phyloP scores from a whole-genome alignment of 805 yeast genomes.

The Candida morakotiae region DNA sequence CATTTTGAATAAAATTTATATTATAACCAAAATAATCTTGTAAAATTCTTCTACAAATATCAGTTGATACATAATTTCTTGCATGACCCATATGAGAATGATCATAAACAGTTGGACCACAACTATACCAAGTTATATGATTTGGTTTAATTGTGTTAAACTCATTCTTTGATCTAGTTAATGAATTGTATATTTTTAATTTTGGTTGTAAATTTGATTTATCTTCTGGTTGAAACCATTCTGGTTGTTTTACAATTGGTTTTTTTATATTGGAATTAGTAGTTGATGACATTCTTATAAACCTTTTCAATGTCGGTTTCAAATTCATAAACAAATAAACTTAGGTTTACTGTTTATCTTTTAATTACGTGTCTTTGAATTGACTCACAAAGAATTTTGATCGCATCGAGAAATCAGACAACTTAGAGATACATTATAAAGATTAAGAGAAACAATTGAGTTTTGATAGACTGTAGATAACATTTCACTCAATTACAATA shows the following conservation, averaged over 20 bases:
- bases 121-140: conserved; percentile 88
- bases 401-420: neutral
- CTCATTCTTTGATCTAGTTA: conserved; percentile 75
- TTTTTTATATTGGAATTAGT: conserved; percentile 15
- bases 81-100: conserved; percentile 99
- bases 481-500: no score
- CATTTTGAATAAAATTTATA: conserved; percentile 87
- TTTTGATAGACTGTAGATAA: no score
- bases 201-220: conserved; percentile 15
- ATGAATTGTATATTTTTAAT: conserved; percentile 72
- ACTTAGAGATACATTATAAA: neutral
- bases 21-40: conserved; percentile 91
- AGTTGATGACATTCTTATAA: conserved; percentile 9
- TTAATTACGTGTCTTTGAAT: neutral
- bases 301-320: neutral
- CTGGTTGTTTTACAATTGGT: conserved; percentile 31
- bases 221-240: conserved; percentile 25
- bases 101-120: conserved; percentile 98
- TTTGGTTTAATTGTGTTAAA: conserved; percentile 67
- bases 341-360: neutral
- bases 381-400: neutral
- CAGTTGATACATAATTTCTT: conserved; percentile 91
- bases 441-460: neutral
- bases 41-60: conserved; percentile 84
- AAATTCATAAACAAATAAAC: conserved; percentile 6